These are phyloP conservation scores for Pisolithus marmoratus DNA, from an alignment of 768 basidiomycete genomes.

Conservation along the genomic window DNA sequence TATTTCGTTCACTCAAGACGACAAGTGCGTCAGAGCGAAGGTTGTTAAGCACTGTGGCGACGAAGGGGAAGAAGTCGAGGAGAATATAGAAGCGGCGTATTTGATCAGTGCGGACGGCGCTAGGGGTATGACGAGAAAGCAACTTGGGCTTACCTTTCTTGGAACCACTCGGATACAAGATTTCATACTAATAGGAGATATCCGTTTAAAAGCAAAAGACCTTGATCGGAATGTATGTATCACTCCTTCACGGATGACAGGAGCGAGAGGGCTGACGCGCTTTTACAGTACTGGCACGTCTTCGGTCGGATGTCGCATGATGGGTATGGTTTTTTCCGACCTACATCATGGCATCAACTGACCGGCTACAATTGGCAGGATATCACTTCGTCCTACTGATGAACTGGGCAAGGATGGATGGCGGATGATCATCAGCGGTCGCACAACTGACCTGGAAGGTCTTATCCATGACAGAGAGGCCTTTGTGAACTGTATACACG, in stretches of 20 bases:
- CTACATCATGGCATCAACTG: not conserved
- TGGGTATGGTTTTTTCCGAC: not conserved
- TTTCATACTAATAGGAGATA: constrained; percentile 30
- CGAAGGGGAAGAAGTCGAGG: constrained; percentile 19
- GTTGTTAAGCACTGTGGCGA: constrained; percentile 18
- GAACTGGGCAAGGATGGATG: constrained; percentile 18
- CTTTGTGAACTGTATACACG: constrained; percentile 26
- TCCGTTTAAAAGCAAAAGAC: constrained; percentile 26
- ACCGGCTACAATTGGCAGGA: constrained; percentile 3
- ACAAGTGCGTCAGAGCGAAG: constrained; percentile 31
- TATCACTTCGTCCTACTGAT: constrained; percentile 10
- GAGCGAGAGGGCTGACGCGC: not conserved
- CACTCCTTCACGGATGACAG: not conserved
- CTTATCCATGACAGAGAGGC: constrained; percentile 17
- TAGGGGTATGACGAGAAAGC: constrained; percentile 31
- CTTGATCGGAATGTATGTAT: constrained; percentile 21
- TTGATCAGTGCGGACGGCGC: constrained; percentile 41
- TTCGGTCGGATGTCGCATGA: constrained; percentile 6
- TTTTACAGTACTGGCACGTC: constrained; percentile 19
- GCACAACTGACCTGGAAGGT: constrained; percentile 9
- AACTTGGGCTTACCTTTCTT: constrained; percentile 36
- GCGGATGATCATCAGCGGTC: constrained; percentile 7
- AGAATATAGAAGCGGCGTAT: constrained; percentile 26
- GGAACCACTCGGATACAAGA: constrained; percentile 33
- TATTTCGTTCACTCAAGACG: constrained; percentile 35